Evolutionary conservation across 1,284 basidiomycete genomes (phyloP), one percentile per base, ranked within the genome.

Genomic region (Sparassis latifolia): DNA sequence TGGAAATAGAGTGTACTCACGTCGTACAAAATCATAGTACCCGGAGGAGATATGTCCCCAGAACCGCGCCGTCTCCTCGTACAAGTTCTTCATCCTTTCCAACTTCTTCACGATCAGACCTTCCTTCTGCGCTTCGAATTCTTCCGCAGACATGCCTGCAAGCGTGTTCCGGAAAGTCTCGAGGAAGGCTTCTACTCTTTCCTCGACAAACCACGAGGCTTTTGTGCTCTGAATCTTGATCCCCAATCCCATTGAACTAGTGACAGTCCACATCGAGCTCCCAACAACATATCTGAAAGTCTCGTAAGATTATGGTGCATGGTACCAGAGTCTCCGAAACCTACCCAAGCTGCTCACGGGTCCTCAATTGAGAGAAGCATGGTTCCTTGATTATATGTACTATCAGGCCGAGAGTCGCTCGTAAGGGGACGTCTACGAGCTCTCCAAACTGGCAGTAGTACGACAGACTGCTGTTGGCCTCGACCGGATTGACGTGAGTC

Each of bases 381-480:
- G 65, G 65, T 47, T 66, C 64, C 35, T 54, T 56, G 37, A 66
- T 56, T 27, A 62, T 47, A 44, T 65, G 64, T 10, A 49, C 58
- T 37, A 67, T 53, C 42, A 67, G 57, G 27, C 48, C 42, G 4
- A 61, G 55, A 7, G 55, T 50, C 37, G 51, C 49, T 6, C 64
- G 54, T 20, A 63, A 52, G 4, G 52, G 47, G 9, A 40, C 47
- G 50, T 63, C 58, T 5, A 58, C 42, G 4, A 55, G 40, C 28
- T 60, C 57, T 12, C 65, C 64, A 45, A 67, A 62, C 44, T 67
- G 65, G 44, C 59, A 60, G 52, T 58, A 63, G 49, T 63, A 63
- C 3, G 58, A 57, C 2, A 66, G 49, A 30, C 59, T 61, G 33
- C 57, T 62, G 51, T 66, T 67, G 20, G 51, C 42, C 50, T 67